Percentiles rank a stretch among this genome's conserved stretches.
Conservation (phyloP, 768 basidiomycete genomes). For the Serendipita sp. region DNA sequence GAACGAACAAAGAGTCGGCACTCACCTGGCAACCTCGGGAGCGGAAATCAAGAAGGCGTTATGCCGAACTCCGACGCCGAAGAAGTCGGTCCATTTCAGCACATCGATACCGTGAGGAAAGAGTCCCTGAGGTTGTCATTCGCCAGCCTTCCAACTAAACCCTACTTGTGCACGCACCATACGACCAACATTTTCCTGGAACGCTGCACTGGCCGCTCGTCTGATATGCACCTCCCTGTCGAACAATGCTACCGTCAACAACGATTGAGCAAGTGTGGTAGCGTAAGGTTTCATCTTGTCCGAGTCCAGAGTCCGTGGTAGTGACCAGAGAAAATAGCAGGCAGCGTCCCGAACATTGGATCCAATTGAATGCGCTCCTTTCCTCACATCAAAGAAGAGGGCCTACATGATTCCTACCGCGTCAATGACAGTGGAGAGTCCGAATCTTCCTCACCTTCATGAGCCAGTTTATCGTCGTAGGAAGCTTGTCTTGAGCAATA, state of each 20-base stretch:
- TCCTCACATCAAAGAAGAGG: slow-evolving; percentile 79
- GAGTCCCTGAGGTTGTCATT: slow-evolving; percentile 39
- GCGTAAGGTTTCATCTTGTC: slow-evolving; percentile 46
- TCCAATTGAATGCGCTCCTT: slow-evolving; percentile 86
- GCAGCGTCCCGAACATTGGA: slow-evolving; percentile 91
- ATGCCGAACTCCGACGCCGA: slow-evolving; percentile 71
- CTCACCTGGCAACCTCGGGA: slow-evolving; percentile 74
- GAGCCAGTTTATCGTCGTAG: slow-evolving; percentile 60
- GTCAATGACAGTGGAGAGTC: slow-evolving; percentile 10
- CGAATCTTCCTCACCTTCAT: slow-evolving; percentile 39
- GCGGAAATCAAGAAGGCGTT: slow-evolving; percentile 78
- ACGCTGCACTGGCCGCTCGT: slow-evolving; percentile 91
- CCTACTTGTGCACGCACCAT: slow-evolving; percentile 41
- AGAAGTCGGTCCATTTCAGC: slow-evolving; percentile 84
- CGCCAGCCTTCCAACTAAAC: no score
- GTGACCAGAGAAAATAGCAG: slow-evolving; percentile 86
- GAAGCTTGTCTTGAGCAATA: slow-evolving; percentile 39
- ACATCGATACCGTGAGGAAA: slow-evolving; percentile 94
- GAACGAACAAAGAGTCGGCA: slow-evolving; percentile 14
- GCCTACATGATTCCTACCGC: slow-evolving; percentile 34
- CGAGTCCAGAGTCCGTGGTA: slow-evolving; percentile 63
- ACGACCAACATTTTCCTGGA: slow-evolving; percentile 92
- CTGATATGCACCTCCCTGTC: slow-evolving; percentile 93
- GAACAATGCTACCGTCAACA: slow-evolving; percentile 70
- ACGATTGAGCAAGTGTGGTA: slow-evolving; percentile 43